These are phyloP conservation scores for Thelonectria discophora DNA, from an alignment of 2,329 filamentous ascomycete genomes.

Conservation along the genomic window DNA sequence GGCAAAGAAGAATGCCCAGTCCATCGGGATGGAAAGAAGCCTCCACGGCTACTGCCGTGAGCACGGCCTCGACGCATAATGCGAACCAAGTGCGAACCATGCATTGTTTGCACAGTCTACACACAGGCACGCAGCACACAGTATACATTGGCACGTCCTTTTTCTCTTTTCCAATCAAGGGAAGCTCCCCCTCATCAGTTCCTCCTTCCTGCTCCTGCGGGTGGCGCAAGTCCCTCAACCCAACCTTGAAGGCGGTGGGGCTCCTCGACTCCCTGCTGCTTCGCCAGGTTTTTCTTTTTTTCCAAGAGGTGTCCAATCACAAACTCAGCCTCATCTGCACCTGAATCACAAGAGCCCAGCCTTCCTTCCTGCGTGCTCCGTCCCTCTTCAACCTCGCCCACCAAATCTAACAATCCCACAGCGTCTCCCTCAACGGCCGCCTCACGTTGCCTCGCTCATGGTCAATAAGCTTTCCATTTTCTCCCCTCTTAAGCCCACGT, in stretches of 20 bases:
- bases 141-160: too few relatives aligned
- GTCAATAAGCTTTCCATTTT: not conserved
- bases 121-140: too few relatives aligned
- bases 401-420: slow-evolving; percentile 13
- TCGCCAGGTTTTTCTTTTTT: slow-evolving; percentile 26
- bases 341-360: slow-evolving; percentile 33
- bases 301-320: slow-evolving; percentile 31
- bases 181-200: not conserved
- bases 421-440: slow-evolving; percentile 15
- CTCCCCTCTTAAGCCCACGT: not conserved
- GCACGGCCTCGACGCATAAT: not conserved
- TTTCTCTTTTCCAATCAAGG: too few relatives aligned
- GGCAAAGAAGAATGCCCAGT: not conserved
- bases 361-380: slow-evolving; percentile 33
- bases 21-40: not conserved
- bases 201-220: not conserved
- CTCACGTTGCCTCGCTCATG: slow-evolving; percentile 21
- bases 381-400: slow-evolving; percentile 13
- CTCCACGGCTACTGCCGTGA: not conserved
- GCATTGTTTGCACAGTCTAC: too few relatives aligned
- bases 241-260: not conserved
- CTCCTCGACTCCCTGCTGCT: not conserved
- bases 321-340: slow-evolving; percentile 39
- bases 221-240: not conserved
- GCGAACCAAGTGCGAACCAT: not conserved